These are phyloP conservation scores for Saccharomyces hybrid DNA, from an alignment of 1,139 yeast genomes.

Conservation along the genomic window DNA sequence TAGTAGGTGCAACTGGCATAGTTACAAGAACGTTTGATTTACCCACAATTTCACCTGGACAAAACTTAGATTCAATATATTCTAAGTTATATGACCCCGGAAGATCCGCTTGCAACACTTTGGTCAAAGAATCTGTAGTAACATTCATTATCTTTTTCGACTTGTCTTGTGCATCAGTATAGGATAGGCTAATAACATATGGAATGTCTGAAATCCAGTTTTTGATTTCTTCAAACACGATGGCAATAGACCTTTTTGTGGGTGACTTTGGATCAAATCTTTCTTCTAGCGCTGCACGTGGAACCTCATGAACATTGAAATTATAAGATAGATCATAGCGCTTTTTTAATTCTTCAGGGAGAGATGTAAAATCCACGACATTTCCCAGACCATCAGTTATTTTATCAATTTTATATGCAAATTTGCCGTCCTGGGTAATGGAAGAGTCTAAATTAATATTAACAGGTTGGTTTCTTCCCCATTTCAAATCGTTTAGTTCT, in stretches of 20 bases:
- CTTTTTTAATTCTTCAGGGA: slow-evolving; percentile 28
- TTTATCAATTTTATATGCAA: slow-evolving; percentile 59
- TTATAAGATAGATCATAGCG: slow-evolving; percentile 44
- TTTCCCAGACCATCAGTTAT: slow-evolving; percentile 76
- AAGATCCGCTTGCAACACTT: slow-evolving; percentile 28
- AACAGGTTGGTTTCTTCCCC: slow-evolving; percentile 47
- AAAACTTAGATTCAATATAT: slow-evolving; percentile 48
- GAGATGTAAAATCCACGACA: slow-evolving; percentile 43
- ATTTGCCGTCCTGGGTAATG: slow-evolving; percentile 48
- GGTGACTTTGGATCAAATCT: slow-evolving; percentile 35
- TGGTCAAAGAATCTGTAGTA: slow-evolving; percentile 8
- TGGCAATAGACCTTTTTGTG: slow-evolving; percentile 40
- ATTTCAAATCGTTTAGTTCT: slow-evolving; percentile 38
- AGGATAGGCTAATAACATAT: slow-evolving; percentile 36
- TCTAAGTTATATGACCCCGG: slow-evolving; percentile 61
- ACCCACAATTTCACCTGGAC: slow-evolving; percentile 55
- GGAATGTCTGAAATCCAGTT: slow-evolving; percentile 15
- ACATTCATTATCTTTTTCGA: slow-evolving; percentile 26
- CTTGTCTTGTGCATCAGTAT: slow-evolving; percentile 32
- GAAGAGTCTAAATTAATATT: slow-evolving; percentile 45
- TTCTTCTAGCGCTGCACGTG: slow-evolving; percentile 40
- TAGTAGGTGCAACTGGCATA: slow-evolving; percentile 47
- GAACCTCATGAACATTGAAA: slow-evolving; percentile 60
- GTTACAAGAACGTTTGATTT: slow-evolving; percentile 42
- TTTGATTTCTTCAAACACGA: slow-evolving; percentile 28